Base-by-base conservation (phyloP, 768 basidiomycete species). In the Termitomyces heimii region DNA sequence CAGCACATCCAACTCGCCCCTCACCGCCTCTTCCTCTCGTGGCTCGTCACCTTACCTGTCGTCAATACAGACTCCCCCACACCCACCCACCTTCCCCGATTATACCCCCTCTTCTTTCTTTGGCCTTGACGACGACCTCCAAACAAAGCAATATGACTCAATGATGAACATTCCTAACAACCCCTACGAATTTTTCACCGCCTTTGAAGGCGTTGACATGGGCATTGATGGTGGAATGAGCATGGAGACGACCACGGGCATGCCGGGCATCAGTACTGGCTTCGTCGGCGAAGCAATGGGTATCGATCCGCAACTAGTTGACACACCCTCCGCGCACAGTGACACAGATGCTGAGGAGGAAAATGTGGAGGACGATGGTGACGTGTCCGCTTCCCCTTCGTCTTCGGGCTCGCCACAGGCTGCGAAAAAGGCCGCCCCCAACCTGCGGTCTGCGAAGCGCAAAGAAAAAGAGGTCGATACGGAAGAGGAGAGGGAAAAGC, bases 231-330 rank as follows among this genome's bases (percentile, higher is more conserved):
- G 59, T 14, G 58, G 62, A n/a, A 66, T 71, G 53, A 65, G 67
- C 51, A 65, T 72, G 54, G 65, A 63, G 28, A 14, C 60, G n/a
- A 56, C 60, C 4, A 53, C 60, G 28, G 53, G 49, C 45, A 63
- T 63, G 43, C 10, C 61, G 1, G 56, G 34, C n/a, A 49, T 60
- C 32, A 40, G 6, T 28, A 56, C 52, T 42, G 54, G 37, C n/a
- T 46, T 56, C 24, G 51, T 53, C 2, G 47, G 28, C 39, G 52
- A 59, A 55, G 53, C 57, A 29, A 62, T 65, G 53, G 74, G 68
- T 46, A 92, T 92, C 67, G 87, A 92, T 68, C 89, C 90, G 0
- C 86, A 87, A 68, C 83, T 91, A 54, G 85, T 91, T 56, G 84
- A 77, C 40, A 86, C 87, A 0, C 86, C 86, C 4, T 68, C 84